These are phyloP conservation scores for Diaporthe vaccinii DNA, from an alignment of 2,329 filamentous ascomycete genomes.

Conservation along the genomic window DNA sequence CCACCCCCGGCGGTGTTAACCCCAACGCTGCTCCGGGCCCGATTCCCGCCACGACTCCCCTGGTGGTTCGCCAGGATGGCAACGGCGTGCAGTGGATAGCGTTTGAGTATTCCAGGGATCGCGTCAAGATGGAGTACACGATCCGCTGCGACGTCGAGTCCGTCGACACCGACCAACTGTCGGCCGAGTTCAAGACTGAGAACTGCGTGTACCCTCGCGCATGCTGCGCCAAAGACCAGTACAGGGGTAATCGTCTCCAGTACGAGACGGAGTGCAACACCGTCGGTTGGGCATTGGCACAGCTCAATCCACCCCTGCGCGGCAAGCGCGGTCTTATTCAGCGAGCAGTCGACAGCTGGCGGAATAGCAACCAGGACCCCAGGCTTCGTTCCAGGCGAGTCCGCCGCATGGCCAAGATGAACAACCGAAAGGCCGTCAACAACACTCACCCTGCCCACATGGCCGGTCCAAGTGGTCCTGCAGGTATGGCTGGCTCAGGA, in stretches of 20 bases:
- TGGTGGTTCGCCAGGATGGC: slow-evolving; percentile 93
- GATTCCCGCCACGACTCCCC: slow-evolving; percentile 94
- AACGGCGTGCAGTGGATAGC: slow-evolving; percentile 99
- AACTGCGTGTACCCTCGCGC: slow-evolving; percentile 98
- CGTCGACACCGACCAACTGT: slow-evolving; percentile 88
- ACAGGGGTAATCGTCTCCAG: slow-evolving; percentile 93
- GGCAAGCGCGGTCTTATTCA: slow-evolving; percentile 97
- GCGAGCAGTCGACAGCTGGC: slow-evolving; percentile 97
- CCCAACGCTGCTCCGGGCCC: slow-evolving; percentile 94
- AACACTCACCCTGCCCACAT: slow-evolving; percentile 64
- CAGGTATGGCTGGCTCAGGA: slow-evolving; percentile 74
- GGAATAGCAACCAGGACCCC: slow-evolving; percentile 98
- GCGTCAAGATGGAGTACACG: slow-evolving; percentile 99
- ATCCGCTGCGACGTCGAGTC: slow-evolving; percentile 98
- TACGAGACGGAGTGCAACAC: slow-evolving; percentile 99
- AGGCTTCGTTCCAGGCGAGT: slow-evolving; percentile 91
- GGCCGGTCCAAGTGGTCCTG: slow-evolving; percentile 73
- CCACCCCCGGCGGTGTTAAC: slow-evolving; percentile 75
- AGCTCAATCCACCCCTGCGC: slow-evolving; percentile 89
- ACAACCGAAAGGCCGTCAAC: slow-evolving; percentile 81
- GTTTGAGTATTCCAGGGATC: slow-evolving; percentile 96
- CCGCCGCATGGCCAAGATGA: slow-evolving; percentile 96
- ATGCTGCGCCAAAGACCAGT: slow-evolving; percentile 95
- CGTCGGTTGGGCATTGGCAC: slow-evolving; percentile 98
- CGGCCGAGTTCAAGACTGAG: slow-evolving; percentile 93